A percentile compares a stretch with the other conserved stretches of the same genome.
Conservation (phyloP, 306 rosid genomes). For the Luffa acutangula region DNA sequence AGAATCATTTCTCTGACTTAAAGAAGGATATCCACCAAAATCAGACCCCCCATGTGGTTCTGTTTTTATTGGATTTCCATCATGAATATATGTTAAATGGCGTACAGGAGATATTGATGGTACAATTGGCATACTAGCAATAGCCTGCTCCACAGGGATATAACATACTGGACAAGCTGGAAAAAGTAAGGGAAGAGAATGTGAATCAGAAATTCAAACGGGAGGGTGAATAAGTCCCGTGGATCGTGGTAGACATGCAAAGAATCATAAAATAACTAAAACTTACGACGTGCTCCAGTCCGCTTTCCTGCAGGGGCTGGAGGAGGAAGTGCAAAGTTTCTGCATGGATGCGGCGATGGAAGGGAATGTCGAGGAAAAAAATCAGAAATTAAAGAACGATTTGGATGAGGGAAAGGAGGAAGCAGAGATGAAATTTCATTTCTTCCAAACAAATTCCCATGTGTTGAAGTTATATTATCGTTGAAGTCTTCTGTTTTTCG, state of each 20-base stretch:
- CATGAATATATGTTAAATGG: conserved; percentile 57
- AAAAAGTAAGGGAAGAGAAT: conserved; percentile 12
- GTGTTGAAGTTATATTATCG: conserved; percentile 25
- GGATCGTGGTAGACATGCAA: conserved; percentile 3
- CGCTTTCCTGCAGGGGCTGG: conserved; percentile 76
- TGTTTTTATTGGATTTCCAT: conserved; percentile 42
- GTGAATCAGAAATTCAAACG: background rate
- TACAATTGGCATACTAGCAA: conserved; percentile 72
- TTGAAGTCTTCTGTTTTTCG: conserved; percentile 23
- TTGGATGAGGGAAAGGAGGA: conserved; percentile 19
- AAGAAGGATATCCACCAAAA: conserved; percentile 87
- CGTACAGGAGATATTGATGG: conserved; percentile 63
- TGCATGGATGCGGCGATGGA: conserved; percentile 39
- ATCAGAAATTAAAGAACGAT: conserved; percentile 13
- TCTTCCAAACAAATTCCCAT: conserved; percentile 16
- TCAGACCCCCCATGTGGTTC: conserved; percentile 76
- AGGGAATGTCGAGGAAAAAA: conserved; percentile 22
- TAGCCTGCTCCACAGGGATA: conserved; percentile 72
- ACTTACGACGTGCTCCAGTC: conserved; percentile 92
- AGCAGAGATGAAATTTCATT: conserved; percentile 10
- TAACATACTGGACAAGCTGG: conserved; percentile 97
- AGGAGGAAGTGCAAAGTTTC: conserved; percentile 69
- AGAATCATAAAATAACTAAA: background rate
- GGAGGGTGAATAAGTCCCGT: background rate
- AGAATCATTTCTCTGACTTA: conserved; percentile 67